Conservation (phyloP, 148 eudicot genomes). For the Rhododendron ovatum region DNA sequence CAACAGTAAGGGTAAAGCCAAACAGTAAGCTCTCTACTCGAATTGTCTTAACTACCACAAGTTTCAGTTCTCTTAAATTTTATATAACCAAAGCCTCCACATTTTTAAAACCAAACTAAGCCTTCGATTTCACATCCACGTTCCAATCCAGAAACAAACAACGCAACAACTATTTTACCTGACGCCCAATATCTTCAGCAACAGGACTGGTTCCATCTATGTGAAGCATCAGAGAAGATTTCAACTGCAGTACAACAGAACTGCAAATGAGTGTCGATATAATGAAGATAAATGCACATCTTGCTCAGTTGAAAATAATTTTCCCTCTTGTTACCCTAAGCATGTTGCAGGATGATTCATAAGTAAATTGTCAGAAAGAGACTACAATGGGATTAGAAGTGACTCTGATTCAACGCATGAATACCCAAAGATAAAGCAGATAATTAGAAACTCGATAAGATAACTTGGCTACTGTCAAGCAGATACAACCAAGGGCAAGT, state of each 20-base stretch:
- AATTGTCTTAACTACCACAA: background rate
- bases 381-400: background rate
- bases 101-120: background rate
- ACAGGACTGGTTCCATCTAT: constrained; percentile 87
- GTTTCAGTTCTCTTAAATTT: background rate
- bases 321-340: background rate
- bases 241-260: constrained; percentile 43
- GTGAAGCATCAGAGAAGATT: constrained; percentile 83
- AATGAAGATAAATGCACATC: background rate
- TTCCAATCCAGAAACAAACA: background rate
- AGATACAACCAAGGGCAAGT: constrained; percentile 2
- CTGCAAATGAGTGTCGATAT: background rate
- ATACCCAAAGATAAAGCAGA: background rate
- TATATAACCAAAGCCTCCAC: background rate
- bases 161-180: constrained; percentile 38
- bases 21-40: background rate
- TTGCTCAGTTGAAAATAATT: background rate
- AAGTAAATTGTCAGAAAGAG: background rate
- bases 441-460: no score
- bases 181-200: constrained; percentile 96
- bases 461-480: background rate
- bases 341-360: background rate
- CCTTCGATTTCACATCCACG: background rate
- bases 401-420: background rate
- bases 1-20: constrained; percentile 17